Evolutionary conservation across 768 basidiomycete species (phyloP).

Genomic region (Lentinula aciculospora): DNA sequence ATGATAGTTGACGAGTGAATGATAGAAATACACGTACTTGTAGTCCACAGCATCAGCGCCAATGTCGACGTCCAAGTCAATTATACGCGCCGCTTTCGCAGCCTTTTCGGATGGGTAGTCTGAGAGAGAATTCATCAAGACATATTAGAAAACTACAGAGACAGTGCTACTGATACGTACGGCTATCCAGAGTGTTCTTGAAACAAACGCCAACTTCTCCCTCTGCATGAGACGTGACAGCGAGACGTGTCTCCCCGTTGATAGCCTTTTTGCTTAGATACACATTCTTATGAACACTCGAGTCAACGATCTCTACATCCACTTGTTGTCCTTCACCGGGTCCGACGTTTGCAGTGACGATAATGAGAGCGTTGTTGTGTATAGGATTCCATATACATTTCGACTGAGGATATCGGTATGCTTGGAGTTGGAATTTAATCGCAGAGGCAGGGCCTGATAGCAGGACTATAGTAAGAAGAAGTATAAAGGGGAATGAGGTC

Average conservation of each 20-base stretch:
- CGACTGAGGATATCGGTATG: conserved; percentile 63
- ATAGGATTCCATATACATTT: conserved; percentile 98
- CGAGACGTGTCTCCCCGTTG: conserved; percentile 86
- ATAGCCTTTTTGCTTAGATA: conserved; percentile 88
- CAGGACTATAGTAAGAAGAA: conserved; percentile 20
- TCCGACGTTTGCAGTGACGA: conserved; percentile 92
- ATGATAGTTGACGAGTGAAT: conserved; percentile 1
- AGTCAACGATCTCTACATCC: conserved; percentile 94
- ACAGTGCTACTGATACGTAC: conserved; percentile 30
- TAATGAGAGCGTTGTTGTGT: conserved; percentile 81
- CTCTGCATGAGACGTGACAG: conserved; percentile 88
- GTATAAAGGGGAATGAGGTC: conserved; percentile 8
- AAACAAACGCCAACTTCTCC: conserved; percentile 97
- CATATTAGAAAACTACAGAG: background rate
- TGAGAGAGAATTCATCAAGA: conserved; percentile 15
- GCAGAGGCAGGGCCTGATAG: conserved; percentile 29
- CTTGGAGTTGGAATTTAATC: conserved; percentile 81
- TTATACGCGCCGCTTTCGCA: conserved; percentile 50
- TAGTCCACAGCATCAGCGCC: conserved; percentile 99
- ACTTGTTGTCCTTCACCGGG: conserved; percentile 72
- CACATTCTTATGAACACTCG: conserved; percentile 76
- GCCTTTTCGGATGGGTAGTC: conserved; percentile 43
- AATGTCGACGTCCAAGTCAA: conserved; percentile 96
- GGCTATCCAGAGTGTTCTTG: conserved; percentile 68
- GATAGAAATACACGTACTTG: conserved; percentile 58